Percentiles rank a stretch among this genome's conserved stretches.
phyloP scores from a whole-genome alignment of 768 basidiomycete genomes.

The Arthromyces matolae region DNA sequence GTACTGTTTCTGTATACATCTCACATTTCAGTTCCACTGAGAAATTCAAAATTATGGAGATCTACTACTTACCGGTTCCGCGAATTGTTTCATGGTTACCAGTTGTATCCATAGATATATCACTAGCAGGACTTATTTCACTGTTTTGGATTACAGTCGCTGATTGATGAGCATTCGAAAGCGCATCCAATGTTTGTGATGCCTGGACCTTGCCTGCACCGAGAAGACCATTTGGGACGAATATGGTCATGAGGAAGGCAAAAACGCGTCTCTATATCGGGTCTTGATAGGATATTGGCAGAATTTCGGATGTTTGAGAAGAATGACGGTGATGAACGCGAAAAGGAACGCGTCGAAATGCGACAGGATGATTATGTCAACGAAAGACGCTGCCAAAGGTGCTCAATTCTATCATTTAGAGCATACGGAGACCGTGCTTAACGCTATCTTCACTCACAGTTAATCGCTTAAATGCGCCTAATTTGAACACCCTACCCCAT shows the following conservation, averaged over 20 bases:
- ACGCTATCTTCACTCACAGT: conserved; percentile 16
- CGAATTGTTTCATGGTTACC: too few relatives aligned
- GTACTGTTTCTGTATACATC: not conserved
- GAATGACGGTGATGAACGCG: not conserved
- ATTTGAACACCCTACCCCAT: conserved; percentile 33
- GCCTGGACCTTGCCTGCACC: not conserved
- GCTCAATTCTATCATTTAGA: not conserved
- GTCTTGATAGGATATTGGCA: not conserved
- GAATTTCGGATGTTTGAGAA: not conserved
- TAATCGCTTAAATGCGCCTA: conserved; percentile 27
- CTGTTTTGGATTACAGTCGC: not conserved
- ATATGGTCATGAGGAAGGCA: conserved; percentile 6
- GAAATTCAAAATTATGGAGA: too few relatives aligned
- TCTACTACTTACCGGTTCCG: too few relatives aligned
- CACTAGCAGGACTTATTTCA: too few relatives aligned
- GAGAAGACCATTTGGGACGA: conserved; percentile 18
- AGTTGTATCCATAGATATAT: not conserved
- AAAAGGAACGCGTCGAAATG: conserved; percentile 6
- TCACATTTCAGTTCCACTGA: too few relatives aligned
- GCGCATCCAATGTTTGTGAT: not conserved
- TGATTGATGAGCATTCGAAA: not conserved
- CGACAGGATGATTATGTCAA: too few relatives aligned
- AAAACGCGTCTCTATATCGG: not conserved
- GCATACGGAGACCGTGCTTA: too few relatives aligned
- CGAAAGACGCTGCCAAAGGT: not conserved